Percentiles rank a stretch among this genome's conserved stretches.
Evolutionary conservation across 768 basidiomycete species (phyloP).

Genomic region (Lanmaoa pseudosensibilis): DNA sequence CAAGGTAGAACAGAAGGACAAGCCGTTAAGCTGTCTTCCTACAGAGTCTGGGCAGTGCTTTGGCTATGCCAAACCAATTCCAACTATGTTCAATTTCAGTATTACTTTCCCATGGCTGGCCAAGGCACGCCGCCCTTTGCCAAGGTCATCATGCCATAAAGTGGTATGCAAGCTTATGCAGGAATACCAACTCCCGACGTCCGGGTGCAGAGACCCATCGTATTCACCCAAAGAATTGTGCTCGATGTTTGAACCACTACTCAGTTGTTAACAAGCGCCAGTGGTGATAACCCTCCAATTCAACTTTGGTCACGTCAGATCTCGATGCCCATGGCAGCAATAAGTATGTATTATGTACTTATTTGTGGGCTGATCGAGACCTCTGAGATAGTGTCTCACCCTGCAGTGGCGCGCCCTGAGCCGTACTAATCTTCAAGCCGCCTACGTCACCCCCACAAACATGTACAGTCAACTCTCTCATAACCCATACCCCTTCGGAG

Average conservation of each 20-base stretch:
- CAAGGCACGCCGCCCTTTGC: not conserved
- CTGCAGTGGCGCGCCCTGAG: not conserved
- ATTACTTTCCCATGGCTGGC: constrained; percentile 22
- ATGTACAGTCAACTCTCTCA: no score
- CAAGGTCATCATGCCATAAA: no score
- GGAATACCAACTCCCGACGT: no score
- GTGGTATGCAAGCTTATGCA: no score
- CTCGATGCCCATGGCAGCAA: not conserved
- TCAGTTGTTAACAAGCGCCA: no score
- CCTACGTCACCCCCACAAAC: not conserved
- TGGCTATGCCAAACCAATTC: constrained; percentile 17
- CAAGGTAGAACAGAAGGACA: constrained; percentile 3
- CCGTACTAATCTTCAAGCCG: not conserved
- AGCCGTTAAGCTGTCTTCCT: not conserved
- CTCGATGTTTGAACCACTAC: not conserved
- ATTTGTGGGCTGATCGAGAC: not conserved
- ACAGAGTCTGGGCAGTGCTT: constrained; percentile 12
- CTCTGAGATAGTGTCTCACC: constrained; percentile 8
- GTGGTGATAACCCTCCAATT: not conserved
- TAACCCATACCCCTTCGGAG: no score
- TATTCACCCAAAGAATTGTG: not conserved
- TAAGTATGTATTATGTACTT: no score
- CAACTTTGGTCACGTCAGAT: not conserved
- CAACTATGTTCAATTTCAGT: constrained; percentile 22
- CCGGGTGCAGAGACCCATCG: no score